Evolutionary conservation across 1,284 basidiomycete species (phyloP), one percentile per base, ranked within the genome.

Genomic region (Sphagnurus paluster): DNA sequence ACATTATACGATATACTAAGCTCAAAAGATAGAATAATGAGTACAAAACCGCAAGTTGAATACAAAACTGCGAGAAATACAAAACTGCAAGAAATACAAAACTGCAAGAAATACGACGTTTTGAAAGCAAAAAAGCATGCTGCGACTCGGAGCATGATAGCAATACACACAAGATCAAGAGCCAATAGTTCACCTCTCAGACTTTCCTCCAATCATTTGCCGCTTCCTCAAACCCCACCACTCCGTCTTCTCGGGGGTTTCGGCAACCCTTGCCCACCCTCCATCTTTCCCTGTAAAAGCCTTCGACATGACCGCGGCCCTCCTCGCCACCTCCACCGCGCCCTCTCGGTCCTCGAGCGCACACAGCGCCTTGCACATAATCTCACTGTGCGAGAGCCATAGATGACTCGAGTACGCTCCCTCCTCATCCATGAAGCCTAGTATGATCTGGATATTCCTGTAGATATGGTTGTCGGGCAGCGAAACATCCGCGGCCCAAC

Each of bases 171-270:
- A 30, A 30, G 28, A 30, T 10, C n/a, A n/a, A n/a, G n/a, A n/a
- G n/a, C n/a, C n/a, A n/a, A n/a, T n/a, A n/a, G n/a, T n/a, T n/a
- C n/a, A n/a, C n/a, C n/a, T n/a, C n/a, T n/a, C n/a, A n/a, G n/a
- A n/a, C n/a, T n/a, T n/a, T n/a, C n/a, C n/a, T n/a, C n/a, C n/a
- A n/a, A n/a, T n/a, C n/a, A n/a, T n/a, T n/a, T n/a, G n/a, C 25
- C 45, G 52, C 48, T 46, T 49, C 34, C 52, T 42, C 32, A 39
- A 25, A 28, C 49, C 48, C 55, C 56, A 58, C 55, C 53, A 56
- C 13, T 19, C 33, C 4, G 54, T 57, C 14, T 35, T 42, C 37
- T 56, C 54, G n/a, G 52, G 57, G 5, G 54, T 33, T 14, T 39
- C 47, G 3, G 49, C 50, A 13, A 54, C 39, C 21, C 49, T 44